Base-by-base conservation (phyloP, 2,329 filamentous ascomycete genomes). In the Fusarium mundagurra region DNA sequence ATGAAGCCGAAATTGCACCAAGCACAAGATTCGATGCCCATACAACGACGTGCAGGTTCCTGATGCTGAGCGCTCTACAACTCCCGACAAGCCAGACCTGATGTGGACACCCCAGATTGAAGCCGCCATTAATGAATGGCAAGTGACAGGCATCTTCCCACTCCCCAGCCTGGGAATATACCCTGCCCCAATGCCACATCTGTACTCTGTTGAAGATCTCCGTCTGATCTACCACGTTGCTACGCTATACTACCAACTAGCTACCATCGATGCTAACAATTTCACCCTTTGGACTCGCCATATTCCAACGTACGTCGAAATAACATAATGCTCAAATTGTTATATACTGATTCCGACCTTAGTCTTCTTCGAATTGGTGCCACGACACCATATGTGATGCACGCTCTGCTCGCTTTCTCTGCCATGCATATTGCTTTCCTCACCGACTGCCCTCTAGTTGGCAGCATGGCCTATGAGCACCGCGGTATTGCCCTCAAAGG, bases 1-100 rank as follows among this genome's bases (percentile, higher is more conserved):
- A 41, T 63, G 48, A 80, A 97, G 95, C 86, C 94, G 94, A 80
- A 99, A 99, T 85, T 99, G 96, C 85, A 98, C 96, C 71, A 99
- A 98, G 86, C 96, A 99, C 86, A 98, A 98, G 86, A 96, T 97
- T 79, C 93, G 95, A 80, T 99, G 96, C 85, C 96, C 98, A 78
- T 99, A 98, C 86, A 97, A 98, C 88, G 95, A 98, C 81, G 91
- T 92, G 80, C 90, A 93, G 55, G 87, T 90, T 51, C 78, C 82
- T 61, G 91, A 93, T 75, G 87, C 90, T 76, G 88, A 91, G 76
- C 86, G 90, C 75, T 87, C 89, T 57, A 87, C 89, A 43, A 86
- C 87, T 47, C 90, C 89, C 74, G 90, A 91, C 72, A 91, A 89
- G 83, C 87, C 90, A 66, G 90, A 92, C 79, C 89, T 98, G 61